Conservation (phyloP, 139 green algal genomes). For the Picochlorum sp. region DNA sequence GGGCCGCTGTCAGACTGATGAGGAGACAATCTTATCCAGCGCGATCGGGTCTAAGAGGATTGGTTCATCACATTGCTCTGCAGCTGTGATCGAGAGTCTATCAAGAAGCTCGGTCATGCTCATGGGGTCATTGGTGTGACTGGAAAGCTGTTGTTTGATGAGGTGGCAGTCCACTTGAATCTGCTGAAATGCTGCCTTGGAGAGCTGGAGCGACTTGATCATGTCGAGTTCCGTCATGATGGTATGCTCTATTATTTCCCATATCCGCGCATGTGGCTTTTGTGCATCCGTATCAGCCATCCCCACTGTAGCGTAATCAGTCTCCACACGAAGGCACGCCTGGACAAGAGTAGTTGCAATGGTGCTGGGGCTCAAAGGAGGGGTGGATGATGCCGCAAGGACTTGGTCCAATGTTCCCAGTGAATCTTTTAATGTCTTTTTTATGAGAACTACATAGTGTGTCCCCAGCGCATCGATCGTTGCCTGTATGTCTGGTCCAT, state of each 20-base stretch:
- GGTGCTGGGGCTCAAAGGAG: not conserved
- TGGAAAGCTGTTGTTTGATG: conserved; percentile 41
- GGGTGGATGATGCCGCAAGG: not conserved
- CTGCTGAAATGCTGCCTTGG: conserved; percentile 11
- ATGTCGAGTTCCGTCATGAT: not conserved
- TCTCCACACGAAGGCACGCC: not conserved
- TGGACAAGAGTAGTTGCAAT: not conserved
- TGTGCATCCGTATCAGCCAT: not conserved
- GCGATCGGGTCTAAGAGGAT: conserved; percentile 56
- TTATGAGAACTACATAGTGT: too few species aligned
- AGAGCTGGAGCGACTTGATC: not conserved
- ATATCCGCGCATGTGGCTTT: not conserved
- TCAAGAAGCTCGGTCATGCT: too few species aligned
- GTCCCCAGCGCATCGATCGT: too few species aligned
- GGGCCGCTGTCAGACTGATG: too few species aligned
- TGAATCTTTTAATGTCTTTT: too few species aligned
- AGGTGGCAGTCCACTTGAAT: conserved; percentile 75
- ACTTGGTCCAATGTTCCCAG: too few species aligned
- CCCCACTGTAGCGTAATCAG: not conserved
- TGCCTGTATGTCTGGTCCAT: too few species aligned
- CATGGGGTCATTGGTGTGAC: too few species aligned
- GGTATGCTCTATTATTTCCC: not conserved
- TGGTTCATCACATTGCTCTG: conserved; percentile 61
- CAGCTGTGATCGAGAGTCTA: conserved; percentile 60
- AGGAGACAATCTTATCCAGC: conserved; percentile 39